Conservation (phyloP, 768 basidiomycete genomes). For the Boletus pseudopeckii region DNA sequence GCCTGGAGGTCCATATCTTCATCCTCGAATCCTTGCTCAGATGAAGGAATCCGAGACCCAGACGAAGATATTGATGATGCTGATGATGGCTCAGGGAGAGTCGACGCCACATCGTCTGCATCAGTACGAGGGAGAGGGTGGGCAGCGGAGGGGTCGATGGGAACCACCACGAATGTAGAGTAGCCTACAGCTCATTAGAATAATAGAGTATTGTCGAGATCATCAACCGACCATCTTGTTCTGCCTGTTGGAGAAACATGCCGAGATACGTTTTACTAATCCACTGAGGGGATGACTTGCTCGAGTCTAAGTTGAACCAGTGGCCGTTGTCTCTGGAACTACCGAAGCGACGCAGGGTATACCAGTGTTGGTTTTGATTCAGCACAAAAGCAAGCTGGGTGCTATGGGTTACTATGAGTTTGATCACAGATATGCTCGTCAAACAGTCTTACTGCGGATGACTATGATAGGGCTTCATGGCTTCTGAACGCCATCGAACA, state of each 20-base stretch:
- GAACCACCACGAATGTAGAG: slow-evolving; percentile 74
- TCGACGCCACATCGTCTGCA: slow-evolving; percentile 68
- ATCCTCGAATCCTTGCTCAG: slow-evolving; percentile 53
- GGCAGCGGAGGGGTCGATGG: slow-evolving; percentile 51
- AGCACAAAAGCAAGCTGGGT: slow-evolving; percentile 84
- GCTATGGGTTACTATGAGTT: slow-evolving; percentile 37
- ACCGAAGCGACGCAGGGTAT: slow-evolving; percentile 81
- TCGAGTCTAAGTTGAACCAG: slow-evolving; percentile 91
- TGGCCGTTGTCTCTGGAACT: slow-evolving; percentile 48
- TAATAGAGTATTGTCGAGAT: not conserved
- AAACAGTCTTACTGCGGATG: slow-evolving; percentile 63
- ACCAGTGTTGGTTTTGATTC: slow-evolving; percentile 87
- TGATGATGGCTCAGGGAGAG: slow-evolving; percentile 54
- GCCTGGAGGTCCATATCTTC: slow-evolving; percentile 88
- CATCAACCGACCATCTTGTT: slow-evolving; percentile 64
- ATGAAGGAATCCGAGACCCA: slow-evolving; percentile 5
- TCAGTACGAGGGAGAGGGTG: slow-evolving; percentile 58
- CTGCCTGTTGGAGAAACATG: slow-evolving; percentile 85
- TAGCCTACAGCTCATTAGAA: slow-evolving; percentile 51
- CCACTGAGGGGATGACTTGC: slow-evolving; percentile 69
- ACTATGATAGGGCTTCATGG: slow-evolving; percentile 72
- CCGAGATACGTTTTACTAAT: slow-evolving; percentile 78
- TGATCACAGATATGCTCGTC: not conserved
- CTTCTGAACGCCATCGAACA: slow-evolving; percentile 79
- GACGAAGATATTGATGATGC: slow-evolving; percentile 17